Conservation (phyloP, 2,329 filamentous ascomycete species). For the Colletotrichum zoysiae region DNA sequence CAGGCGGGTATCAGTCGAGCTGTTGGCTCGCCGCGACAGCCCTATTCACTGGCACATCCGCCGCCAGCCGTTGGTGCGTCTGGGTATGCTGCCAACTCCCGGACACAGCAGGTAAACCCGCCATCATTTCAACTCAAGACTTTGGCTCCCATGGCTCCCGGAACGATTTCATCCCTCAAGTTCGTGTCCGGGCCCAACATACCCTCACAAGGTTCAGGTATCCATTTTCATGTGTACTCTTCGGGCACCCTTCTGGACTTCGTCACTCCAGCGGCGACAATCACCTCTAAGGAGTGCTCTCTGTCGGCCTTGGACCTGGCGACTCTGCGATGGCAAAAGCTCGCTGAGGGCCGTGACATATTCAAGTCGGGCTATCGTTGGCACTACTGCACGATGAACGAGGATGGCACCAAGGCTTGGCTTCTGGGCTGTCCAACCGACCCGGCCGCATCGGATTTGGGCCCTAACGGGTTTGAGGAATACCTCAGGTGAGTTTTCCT, state of each 20-base stretch:
- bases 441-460: slow-evolving; percentile 71
- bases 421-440: slow-evolving; percentile 92
- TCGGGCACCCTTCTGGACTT: slow-evolving; percentile 94
- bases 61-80: slow-evolving; percentile 67
- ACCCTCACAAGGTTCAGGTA: slow-evolving; percentile 89
- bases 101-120: slow-evolving; percentile 75
- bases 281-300: slow-evolving; percentile 88
- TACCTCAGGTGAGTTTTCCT: slow-evolving; percentile 74
- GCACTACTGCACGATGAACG: slow-evolving; percentile 98
- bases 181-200: slow-evolving; percentile 90
- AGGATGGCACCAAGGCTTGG: slow-evolving; percentile 96
- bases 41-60: slow-evolving; percentile 63
- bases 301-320: slow-evolving; percentile 90
- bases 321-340: slow-evolving; percentile 90
- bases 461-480: slow-evolving; percentile 82
- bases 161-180: slow-evolving; percentile 88
- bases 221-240: slow-evolving; percentile 95
- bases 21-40: slow-evolving; percentile 64
- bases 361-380: slow-evolving; percentile 94
- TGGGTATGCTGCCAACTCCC: slow-evolving; percentile 76
- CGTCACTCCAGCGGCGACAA: slow-evolving; percentile 90
- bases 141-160: slow-evolving; percentile 88
- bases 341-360: slow-evolving; percentile 93
- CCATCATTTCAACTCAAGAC: slow-evolving; percentile 75
- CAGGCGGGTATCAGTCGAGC: slow-evolving; percentile 55